These are phyloP conservation scores for Glaciozyma antarctica DNA, from an alignment of 768 basidiomycete genomes.

Conservation along the genomic window DNA sequence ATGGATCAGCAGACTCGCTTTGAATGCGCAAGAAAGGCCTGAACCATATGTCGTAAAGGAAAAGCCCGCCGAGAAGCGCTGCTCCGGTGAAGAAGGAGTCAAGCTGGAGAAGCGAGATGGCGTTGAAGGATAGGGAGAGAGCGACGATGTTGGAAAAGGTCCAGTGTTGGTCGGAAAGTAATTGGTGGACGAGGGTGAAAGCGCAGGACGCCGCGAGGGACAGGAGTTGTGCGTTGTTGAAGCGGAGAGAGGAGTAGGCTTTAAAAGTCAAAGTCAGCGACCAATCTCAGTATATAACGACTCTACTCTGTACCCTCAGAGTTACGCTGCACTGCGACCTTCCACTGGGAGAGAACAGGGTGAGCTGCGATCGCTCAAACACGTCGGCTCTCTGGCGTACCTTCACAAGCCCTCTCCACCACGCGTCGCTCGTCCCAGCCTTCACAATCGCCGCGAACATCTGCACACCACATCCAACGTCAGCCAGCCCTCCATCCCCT, in stretches of 20 bases:
- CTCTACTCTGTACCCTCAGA: conserved; percentile 2
- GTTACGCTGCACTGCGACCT: conserved; percentile 23
- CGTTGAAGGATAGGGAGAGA: conserved; percentile 70
- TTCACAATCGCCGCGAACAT: neutral
- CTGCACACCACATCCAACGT: neutral
- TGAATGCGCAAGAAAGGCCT: neutral
- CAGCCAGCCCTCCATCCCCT: neutral
- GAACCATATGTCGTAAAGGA: conserved; percentile 93
- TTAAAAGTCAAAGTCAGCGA: no score
- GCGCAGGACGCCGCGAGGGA: neutral
- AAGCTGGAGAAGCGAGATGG: conserved; percentile 65
- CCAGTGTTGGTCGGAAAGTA: conserved; percentile 46
- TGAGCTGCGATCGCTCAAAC: no score
- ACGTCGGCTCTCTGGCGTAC: no score
- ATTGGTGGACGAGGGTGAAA: conserved; percentile 46
- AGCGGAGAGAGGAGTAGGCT: no score
- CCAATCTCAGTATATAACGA: no score
- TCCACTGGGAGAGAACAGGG: conserved; percentile 1
- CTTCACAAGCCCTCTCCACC: no score
- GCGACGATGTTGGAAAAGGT: conserved; percentile 65
- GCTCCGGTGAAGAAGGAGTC: conserved; percentile 80
- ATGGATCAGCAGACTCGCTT: neutral
- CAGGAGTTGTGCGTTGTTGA: neutral
- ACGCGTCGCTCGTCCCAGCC: neutral
- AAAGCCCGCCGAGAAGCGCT: conserved; percentile 63